Percentiles rank a stretch among this genome's conserved stretches.
These are phyloP conservation scores for Hibiscus trionum DNA, from an alignment of 345 rosid genomes.

Conservation along the genomic window DNA sequence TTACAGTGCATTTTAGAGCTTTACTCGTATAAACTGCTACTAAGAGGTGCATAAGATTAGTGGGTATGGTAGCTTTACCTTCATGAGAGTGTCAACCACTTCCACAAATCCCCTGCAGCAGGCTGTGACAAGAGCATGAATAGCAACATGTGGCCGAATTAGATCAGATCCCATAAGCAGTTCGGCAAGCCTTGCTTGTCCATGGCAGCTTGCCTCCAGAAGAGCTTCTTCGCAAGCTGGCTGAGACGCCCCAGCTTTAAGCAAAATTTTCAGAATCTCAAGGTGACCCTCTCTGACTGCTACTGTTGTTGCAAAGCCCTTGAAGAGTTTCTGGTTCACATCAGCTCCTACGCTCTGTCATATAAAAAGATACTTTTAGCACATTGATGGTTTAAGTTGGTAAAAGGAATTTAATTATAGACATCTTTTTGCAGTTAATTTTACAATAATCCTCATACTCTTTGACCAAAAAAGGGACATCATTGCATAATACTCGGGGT, in stretches of 20 bases:
- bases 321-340: neutral
- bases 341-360: constrained; percentile 34
- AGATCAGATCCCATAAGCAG: neutral
- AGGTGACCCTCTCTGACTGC: neutral
- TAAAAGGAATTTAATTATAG: neutral
- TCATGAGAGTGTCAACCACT: neutral
- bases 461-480: neutral
- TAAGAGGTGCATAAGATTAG: too few relatives aligned
- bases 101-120: neutral
- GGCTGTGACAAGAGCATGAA: neutral
- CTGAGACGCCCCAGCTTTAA: neutral
- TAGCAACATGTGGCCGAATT: neutral
- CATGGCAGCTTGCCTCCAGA: neutral
- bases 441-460: neutral
- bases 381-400: neutral
- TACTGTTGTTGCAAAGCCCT: neutral
- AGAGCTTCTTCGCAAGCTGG: neutral
- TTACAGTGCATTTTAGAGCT: too few relatives aligned
- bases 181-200: neutral
- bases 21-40: too few relatives aligned
- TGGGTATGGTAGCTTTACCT: too few relatives aligned
- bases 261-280: neutral
- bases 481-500: neutral
- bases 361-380: constrained; percentile 18
- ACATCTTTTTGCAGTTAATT: neutral